Percentiles rank a stretch among this genome's conserved stretches.
phyloP scores from a whole-genome alignment of 108 stramenopile species.

The Poteriospumella lacustris region DNA sequence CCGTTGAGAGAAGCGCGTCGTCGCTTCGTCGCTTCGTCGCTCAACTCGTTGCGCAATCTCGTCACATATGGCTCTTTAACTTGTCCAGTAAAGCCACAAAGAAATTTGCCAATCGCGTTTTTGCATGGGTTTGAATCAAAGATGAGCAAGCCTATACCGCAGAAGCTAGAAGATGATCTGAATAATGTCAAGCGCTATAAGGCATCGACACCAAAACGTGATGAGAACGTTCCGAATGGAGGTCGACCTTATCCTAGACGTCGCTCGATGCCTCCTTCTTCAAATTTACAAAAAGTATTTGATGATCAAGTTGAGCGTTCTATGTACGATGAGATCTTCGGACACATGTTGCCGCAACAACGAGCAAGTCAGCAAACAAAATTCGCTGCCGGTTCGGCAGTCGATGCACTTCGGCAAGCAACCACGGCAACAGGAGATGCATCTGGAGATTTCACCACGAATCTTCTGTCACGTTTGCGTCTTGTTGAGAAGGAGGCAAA shows the following conservation, averaged over 20 bases:
- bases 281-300: not conserved
- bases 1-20: too few species aligned
- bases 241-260: too few species aligned
- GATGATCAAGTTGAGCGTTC: not conserved
- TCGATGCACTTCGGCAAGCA: not conserved
- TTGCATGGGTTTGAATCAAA: too few species aligned
- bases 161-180: not conserved
- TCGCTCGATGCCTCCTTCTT: not conserved
- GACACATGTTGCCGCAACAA: not conserved
- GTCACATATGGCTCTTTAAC: too few species aligned
- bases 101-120: too few species aligned
- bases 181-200: not conserved
- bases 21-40: too few species aligned
- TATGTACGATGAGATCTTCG: constrained; percentile 27
- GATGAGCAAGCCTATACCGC: not conserved
- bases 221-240: too few species aligned
- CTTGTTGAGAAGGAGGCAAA: not conserved
- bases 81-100: too few species aligned
- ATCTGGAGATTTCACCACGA: not conserved
- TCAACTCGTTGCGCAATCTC: too few species aligned
- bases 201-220: too few species aligned
- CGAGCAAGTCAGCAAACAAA: not conserved
- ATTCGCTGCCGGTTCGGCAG: not conserved
- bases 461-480: not conserved
- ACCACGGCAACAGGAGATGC: not conserved